Evolutionary conservation across 495 filamentous ascomycete species (phyloP), one percentile per base, ranked within the genome.

Genomic region (Tuber melanosporum): DNA sequence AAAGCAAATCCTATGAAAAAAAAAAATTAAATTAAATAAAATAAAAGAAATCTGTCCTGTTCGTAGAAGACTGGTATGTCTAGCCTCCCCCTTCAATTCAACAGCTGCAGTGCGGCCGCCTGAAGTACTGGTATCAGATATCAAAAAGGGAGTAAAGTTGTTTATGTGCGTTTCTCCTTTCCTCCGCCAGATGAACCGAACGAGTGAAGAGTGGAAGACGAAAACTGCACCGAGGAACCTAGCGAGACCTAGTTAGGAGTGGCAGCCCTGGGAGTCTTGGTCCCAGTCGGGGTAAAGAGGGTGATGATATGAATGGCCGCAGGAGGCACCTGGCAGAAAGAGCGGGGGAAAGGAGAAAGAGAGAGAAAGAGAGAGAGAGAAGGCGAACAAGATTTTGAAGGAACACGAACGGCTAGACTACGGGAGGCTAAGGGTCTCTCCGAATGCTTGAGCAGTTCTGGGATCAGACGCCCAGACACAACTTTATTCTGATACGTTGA

Each of bases 271-370:
- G 57, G 26, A 66, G 26, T 66, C 57, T 2, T 66, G 10, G 22
- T 57, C 22, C 2, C n/a, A 22, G 57, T 57, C 10, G 26, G 57
- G 57, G 7, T 66, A 82, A 83, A 85, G 85, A 76, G 79, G 81
- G 74, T 79, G 81, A 75, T 52, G 83, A 77, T 82, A 82, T 83
- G 83, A 82, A 76, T 73, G 82, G 80, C 78, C 49, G 75, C 41
- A 36, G 71, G 75, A 70, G 57, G n/a, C 43, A 75, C 46, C 75
- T 73, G 57, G 72, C 46, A 71, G 41, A 75, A 73, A 41, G 69
- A 73, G 72, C 75, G 75, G 47, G 15, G 73, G 73, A 77, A 80
- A 75, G 75, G 80, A 79, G 81, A 83, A 83, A 79, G 71, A 36
- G 78, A 66, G 45, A 82, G 78, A 70, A 76, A 82, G 78, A 70